Percentiles rank a stretch among this genome's conserved stretches.
Conservation (phyloP, 805 yeast species). For the Diddensiella transvaalensis region DNA sequence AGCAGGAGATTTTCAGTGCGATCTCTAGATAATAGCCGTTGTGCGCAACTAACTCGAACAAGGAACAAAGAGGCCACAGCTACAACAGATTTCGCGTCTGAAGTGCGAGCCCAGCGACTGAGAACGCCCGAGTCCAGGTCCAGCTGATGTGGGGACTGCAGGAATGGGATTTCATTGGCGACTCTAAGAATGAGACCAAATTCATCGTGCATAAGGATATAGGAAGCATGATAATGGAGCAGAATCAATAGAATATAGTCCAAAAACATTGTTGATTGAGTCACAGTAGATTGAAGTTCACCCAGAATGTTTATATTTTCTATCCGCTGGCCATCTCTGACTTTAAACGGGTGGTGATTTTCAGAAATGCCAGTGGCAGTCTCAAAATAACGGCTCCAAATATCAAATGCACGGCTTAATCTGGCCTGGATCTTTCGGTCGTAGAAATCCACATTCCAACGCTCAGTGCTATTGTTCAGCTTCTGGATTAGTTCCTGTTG, state of each 20-base stretch:
- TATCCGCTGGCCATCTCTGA: slow-evolving; percentile 18
- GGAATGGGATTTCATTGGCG: slow-evolving; percentile 24
- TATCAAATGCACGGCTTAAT: slow-evolving; percentile 31
- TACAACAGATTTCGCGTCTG: slow-evolving; percentile 29
- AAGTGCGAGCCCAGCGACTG: slow-evolving; percentile 27
- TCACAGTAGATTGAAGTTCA: slow-evolving; percentile 12
- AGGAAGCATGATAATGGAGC: slow-evolving; percentile 30
- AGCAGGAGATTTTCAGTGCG: slow-evolving; percentile 23
- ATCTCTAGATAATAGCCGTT: slow-evolving; percentile 21
- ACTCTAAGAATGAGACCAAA: slow-evolving; percentile 29
- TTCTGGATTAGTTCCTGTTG: slow-evolving; percentile 10
- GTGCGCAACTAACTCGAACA: slow-evolving; percentile 26
- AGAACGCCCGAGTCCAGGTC: slow-evolving; percentile 16
- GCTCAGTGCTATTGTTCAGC: slow-evolving; percentile 5
- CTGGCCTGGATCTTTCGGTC: slow-evolving; percentile 29
- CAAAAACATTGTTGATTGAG: slow-evolving; percentile 19
- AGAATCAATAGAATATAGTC: slow-evolving; percentile 27
- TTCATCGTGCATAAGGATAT: slow-evolving; percentile 31
- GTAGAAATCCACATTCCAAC: slow-evolving; percentile 16
- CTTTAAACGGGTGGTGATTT: slow-evolving; percentile 25
- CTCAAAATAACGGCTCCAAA: slow-evolving; percentile 30
- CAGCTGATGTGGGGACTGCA: background rate
- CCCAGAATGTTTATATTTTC: slow-evolving; percentile 22
- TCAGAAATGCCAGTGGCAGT: slow-evolving; percentile 25
- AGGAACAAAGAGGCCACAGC: slow-evolving; percentile 27